These are phyloP conservation scores for Malassezia slooffiae DNA, from an alignment of 1,284 basidiomycete species.

Conservation along the genomic window DNA sequence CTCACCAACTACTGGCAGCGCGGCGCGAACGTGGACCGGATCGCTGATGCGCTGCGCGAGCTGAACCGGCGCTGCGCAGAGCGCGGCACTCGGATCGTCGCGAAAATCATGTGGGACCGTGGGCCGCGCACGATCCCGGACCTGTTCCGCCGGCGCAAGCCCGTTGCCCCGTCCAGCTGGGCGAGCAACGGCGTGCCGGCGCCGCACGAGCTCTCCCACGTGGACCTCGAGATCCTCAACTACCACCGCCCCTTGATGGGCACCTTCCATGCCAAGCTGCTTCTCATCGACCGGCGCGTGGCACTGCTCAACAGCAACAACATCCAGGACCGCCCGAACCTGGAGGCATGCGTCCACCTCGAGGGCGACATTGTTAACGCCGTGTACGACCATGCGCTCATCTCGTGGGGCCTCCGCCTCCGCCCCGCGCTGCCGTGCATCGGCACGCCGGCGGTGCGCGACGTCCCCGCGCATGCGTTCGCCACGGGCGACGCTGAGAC, in stretches of 20 bases:
- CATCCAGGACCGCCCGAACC: conserved; percentile 54
- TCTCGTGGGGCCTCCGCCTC: conserved; percentile 57
- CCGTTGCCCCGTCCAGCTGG: conserved; percentile 34
- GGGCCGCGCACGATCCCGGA: conserved; percentile 40
- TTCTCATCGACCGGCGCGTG: conserved; percentile 63
- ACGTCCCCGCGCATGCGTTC: conserved; percentile 24
- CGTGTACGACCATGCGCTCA: conserved; percentile 63
- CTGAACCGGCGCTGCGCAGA: conserved; percentile 21
- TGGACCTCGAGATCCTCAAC: conserved; percentile 42
- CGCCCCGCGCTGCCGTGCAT: conserved; percentile 56
- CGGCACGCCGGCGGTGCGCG: conserved; percentile 38
- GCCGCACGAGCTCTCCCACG: conserved; percentile 29
- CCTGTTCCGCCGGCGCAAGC: conserved; percentile 38
- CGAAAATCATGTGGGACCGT: conserved; percentile 46
- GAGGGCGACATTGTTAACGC: conserved; percentile 62
- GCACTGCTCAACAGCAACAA: conserved; percentile 65
- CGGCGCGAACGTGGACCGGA: conserved; percentile 39
- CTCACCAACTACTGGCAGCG: conserved; percentile 46
- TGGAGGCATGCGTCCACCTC: conserved; percentile 44
- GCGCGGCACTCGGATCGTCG: conserved; percentile 20
- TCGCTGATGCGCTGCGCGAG: conserved; percentile 37
- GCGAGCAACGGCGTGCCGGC: conserved; percentile 37
- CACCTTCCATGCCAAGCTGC: conserved; percentile 68
- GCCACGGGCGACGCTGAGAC: conserved; percentile 14
- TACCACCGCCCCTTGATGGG: conserved; percentile 49